Evolutionary conservation across 345 rosid genomes (phyloP).

Genomic region (Leavenworthia alabamica): DNA sequence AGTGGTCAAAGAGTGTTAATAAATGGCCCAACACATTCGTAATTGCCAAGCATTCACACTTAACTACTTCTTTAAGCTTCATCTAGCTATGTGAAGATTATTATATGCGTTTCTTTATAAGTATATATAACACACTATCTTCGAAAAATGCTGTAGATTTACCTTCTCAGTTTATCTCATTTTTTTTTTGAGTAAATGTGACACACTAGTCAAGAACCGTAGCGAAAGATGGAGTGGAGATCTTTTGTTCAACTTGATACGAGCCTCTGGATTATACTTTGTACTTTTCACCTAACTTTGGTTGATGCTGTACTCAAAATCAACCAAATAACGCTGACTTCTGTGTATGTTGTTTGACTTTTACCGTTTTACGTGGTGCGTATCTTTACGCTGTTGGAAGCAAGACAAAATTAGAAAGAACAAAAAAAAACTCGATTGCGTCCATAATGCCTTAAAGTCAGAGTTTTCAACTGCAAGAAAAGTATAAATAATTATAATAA

Average conservation of each 20-base stretch:
- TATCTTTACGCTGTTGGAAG: conserved; percentile 4
- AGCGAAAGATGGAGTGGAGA: background rate
- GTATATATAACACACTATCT: background rate
- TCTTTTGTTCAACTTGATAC: conserved; percentile 10
- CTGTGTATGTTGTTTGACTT: background rate
- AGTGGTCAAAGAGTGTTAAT: conserved; percentile 28
- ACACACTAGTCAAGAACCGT: background rate
- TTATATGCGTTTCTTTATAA: background rate
- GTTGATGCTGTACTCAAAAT: background rate
- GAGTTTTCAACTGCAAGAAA: conserved; percentile 30
- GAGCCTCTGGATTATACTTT: conserved; percentile 4
- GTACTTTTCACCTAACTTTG: conserved; percentile 13
- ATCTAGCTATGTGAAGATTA: conserved; percentile 4
- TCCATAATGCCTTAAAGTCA: conserved; percentile 28
- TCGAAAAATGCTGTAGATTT: background rate
- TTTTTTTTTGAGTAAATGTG: background rate
- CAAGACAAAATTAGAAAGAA: conserved; percentile 3
- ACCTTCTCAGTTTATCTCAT: background rate
- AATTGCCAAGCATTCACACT: conserved; percentile 31
- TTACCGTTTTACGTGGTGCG: background rate
- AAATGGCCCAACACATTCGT: conserved; percentile 25
- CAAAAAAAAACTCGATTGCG: conserved; percentile 10
- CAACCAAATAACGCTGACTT: conserved; percentile 26
- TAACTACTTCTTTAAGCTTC: conserved; percentile 21
- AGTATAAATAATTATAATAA: background rate